Evolutionary conservation across 2,329 filamentous ascomycete genomes (phyloP), one percentile per base, ranked within the genome.

Genomic region (Thermochaetoides dissita): DNA sequence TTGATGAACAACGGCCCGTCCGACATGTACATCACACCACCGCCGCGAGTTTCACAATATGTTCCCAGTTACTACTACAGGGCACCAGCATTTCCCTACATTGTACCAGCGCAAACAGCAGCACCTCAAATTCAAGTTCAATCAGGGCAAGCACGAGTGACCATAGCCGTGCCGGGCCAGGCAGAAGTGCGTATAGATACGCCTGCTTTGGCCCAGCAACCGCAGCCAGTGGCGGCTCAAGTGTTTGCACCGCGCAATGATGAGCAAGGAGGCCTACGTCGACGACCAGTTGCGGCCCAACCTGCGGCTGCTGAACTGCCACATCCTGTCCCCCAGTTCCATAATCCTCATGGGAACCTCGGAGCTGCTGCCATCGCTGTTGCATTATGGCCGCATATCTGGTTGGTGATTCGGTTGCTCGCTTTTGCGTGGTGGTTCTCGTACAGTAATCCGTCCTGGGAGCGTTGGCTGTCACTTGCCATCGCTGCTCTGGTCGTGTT

Each of bases 381-480:
- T 5, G 64, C 65, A 10, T 41, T 74, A n/a, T 72, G 71, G 63
- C 74, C 74, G n/a, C 69, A 79, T 40, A 54, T 81, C 29, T 81
- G 76, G 76, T 63, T 80, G 40, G 50, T 79, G 1, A 60, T 75
- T 32, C 68, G 76, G 7, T 58, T 81, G 7, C 62, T 66, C 8
- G 58, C 74, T 6, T 78, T 81, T 54, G 67, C 80, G 9, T 81
- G 74, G 73, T 75, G 77, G 59, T 79, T 81, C 46, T 79, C 76
- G 1, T 68, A 68, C 8, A 68, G 71, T 0, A 65, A 68, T 36
- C 64, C 68, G 2, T 77, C 68, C 51, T 79, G 74, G 74, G 67
- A 67, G 7, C 68, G 75, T 38, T 78, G 71, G 69, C 51, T 74
- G 7, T 68, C 69, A 12, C 67, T 80, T 17, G 61, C 73, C 35